Conservation (phyloP, 495 filamentous ascomycete genomes). For the Xylaria intraflava region DNA sequence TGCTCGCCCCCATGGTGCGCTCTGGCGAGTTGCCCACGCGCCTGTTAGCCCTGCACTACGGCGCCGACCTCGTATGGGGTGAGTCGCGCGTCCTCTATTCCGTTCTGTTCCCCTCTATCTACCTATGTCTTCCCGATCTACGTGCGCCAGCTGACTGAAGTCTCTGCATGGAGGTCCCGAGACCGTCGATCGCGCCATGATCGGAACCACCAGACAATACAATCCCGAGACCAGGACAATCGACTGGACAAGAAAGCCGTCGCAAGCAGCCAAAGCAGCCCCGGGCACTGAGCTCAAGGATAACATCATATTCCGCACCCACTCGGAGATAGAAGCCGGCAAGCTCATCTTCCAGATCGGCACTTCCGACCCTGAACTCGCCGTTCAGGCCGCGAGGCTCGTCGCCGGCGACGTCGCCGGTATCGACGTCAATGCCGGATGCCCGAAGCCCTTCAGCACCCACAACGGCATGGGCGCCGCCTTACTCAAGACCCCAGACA, state of each 20-base stretch:
- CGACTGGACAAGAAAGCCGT: conserved; percentile 73
- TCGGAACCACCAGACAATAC: conserved; percentile 69
- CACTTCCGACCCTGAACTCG: conserved; percentile 69
- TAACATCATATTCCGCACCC: conserved; percentile 74
- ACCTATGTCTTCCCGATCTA: not conserved
- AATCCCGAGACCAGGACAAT: conserved; percentile 69
- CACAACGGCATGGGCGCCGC: conserved; percentile 92
- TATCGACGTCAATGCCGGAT: conserved; percentile 95
- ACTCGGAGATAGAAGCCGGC: conserved; percentile 63
- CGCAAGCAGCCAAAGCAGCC: conserved; percentile 51
- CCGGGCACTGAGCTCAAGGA: conserved; percentile 43
- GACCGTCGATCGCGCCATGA: conserved; percentile 83
- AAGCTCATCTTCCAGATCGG: conserved; percentile 87
- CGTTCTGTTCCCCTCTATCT: not conserved
- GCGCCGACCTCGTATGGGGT: conserved; percentile 96
- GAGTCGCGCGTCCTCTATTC: conserved; percentile 15
- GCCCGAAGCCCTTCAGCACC: conserved; percentile 93
- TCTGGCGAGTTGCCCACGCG: conserved; percentile 89
- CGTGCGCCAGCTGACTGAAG: conserved; percentile 4
- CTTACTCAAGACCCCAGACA: conserved; percentile 73
- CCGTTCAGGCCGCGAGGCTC: conserved; percentile 74
- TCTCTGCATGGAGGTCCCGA: conserved; percentile 61
- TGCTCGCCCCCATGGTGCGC: conserved; percentile 95
- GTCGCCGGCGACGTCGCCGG: conserved; percentile 83
- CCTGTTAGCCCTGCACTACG: conserved; percentile 82